These are phyloP conservation scores for Neofusicoccum ribis DNA, from an alignment of 2,329 filamentous ascomycete genomes.

Conservation along the genomic window DNA sequence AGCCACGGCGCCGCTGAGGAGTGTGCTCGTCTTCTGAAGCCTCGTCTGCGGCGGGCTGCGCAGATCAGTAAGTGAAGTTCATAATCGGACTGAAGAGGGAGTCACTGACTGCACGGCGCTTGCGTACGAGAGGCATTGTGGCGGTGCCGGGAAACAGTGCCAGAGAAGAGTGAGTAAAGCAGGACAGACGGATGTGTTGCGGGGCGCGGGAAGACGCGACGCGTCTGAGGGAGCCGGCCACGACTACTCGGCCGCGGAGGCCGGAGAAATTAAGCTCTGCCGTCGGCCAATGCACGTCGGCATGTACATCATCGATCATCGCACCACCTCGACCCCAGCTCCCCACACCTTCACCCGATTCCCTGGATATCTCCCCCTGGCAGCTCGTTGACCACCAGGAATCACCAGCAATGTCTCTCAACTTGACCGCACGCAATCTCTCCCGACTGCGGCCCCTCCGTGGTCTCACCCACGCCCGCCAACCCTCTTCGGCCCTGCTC, in stretches of 20 bases:
- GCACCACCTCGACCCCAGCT: not conserved
- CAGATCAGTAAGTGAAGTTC: not conserved
- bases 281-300: not conserved
- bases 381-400: not conserved
- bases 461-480: slow-evolving; percentile 28
- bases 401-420: slow-evolving; percentile 16
- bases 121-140: slow-evolving; percentile 21
- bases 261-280: not conserved
- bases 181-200: not conserved
- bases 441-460: slow-evolving; percentile 33
- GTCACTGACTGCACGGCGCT: slow-evolving; percentile 21
- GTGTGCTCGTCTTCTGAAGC: not conserved
- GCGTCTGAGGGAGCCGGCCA: not conserved
- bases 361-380: not conserved
- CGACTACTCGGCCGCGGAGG: not conserved
- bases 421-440: slow-evolving; percentile 27
- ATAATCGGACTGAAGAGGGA: not conserved
- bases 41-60: slow-evolving; percentile 5
- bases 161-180: not conserved
- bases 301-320: slow-evolving; percentile 13
- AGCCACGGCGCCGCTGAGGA: slow-evolving; percentile 15
- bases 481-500: slow-evolving; percentile 25
- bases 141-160: not conserved
- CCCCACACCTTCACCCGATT: slow-evolving; percentile 1
- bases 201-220: slow-evolving; percentile 1